Base-by-base conservation (phyloP, 73 alveolate species). In the Uronychia setigera region DNA sequence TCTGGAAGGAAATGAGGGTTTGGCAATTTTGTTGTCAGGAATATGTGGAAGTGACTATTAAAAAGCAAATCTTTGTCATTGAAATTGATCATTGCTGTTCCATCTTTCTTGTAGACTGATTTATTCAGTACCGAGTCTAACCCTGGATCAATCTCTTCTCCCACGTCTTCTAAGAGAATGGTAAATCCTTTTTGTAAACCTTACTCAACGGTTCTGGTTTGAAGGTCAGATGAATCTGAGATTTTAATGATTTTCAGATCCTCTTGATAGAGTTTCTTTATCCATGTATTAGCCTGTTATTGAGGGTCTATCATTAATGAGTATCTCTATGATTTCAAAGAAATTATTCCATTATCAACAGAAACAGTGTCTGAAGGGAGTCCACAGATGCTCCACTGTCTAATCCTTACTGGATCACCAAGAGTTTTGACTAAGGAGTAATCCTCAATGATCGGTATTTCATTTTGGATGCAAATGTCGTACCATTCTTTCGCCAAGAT, bases 1-100 rank as follows among this genome's bases (percentile, higher is more conserved):
- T 98, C 99, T 1, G 99, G 99, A 80, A 98, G 89, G 92, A 96
- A 98, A 87, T 95, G 99, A 31, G 99, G 99, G 86, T 98, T 98
- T 32, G 99, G 98, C 89, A 98, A 91, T 94, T 98, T 98, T 28
- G 99, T 97, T 26, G 99, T 98, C 95, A 98, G 97, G 91, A 91
- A 97, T 74, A 98, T 90, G 79, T 92, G 95, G 93, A 98, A 98
- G 31, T 95, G 93, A 79, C 82, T 77, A 90, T 98, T 99, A 79
- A 95, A 98, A 88, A 97, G 98, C 74, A 98, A 92, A 33, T 98
- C 99, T 29, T 90, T 89, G 80, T 95, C 99, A 0, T 99, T 99
- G 13, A 86, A 86, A 78, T 86, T 79, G 0, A 86, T 80, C 60
- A 31, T 78, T 79, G 30, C 58, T 1, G 79, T 32, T 0, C 88